A percentile compares a stretch with the other conserved stretches of the same genome.
phyloP scores from a whole-genome alignment of 192 early-diverging fungal species.

The Gonapodya sp. region DNA sequence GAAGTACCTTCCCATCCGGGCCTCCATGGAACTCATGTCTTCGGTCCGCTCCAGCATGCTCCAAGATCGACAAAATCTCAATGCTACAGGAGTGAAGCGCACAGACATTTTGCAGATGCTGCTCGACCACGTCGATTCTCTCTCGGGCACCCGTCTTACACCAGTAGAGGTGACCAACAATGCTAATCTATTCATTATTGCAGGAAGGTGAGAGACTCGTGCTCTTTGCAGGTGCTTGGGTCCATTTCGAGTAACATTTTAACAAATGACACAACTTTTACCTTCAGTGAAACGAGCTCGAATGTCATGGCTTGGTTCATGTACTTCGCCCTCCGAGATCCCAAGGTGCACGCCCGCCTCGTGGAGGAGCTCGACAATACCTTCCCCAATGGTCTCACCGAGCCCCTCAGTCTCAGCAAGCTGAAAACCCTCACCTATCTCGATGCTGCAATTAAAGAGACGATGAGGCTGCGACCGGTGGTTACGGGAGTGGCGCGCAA shows the following conservation, averaged over 20 bases:
- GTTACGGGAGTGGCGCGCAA: neutral
- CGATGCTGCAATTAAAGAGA: slow-evolving; percentile 31
- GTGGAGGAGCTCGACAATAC: neutral
- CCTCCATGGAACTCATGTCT: slow-evolving; percentile 1
- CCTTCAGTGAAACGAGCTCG: neutral
- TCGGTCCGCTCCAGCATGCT: neutral
- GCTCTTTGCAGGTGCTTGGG: neutral
- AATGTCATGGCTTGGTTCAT: neutral
- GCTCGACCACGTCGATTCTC: neutral
- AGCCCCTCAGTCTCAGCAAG: neutral
- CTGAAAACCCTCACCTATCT: slow-evolving; percentile 25
- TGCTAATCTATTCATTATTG: neutral
- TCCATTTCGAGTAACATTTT: neutral
- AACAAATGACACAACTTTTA: neutral
- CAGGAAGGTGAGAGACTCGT: neutral
- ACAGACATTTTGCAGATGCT: neutral
- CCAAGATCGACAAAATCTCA: neutral
- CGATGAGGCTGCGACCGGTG: slow-evolving; percentile 21
- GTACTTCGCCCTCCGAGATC: neutral
- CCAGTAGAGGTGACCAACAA: neutral
- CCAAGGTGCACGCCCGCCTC: neutral
- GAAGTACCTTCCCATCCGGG: neutral
- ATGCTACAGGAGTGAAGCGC: neutral
- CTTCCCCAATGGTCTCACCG: neutral
- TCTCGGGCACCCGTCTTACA: neutral